Evolutionary conservation across 345 rosid species (phyloP).

Genomic region (Pugionium cornutum): DNA sequence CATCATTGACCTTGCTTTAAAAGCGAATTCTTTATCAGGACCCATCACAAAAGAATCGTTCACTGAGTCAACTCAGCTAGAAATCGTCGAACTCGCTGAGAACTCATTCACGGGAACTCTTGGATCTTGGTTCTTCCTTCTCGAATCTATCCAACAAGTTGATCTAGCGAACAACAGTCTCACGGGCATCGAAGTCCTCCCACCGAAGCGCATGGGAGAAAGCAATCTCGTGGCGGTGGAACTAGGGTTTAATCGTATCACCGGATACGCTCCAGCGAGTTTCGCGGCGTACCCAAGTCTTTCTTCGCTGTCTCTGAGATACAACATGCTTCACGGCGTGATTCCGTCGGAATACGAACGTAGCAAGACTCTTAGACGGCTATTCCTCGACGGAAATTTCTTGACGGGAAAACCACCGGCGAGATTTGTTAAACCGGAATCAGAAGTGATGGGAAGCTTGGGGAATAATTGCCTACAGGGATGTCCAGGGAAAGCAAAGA

Average conservation of each 20-base stretch:
- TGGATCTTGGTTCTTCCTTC: conserved; percentile 69
- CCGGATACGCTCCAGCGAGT: conserved; percentile 53
- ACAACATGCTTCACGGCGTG: conserved; percentile 66
- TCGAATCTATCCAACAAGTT: conserved; percentile 72
- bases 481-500: conserved; percentile 75
- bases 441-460: conserved; percentile 65
- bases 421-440: conserved; percentile 43
- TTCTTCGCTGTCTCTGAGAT: conserved; percentile 68
- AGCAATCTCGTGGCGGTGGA: conserved; percentile 76
- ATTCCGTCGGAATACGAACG: conserved; percentile 66
- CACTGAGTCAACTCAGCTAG: conserved; percentile 59
- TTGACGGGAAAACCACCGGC: conserved; percentile 78
- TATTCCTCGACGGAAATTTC: conserved; percentile 82
- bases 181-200: conserved; percentile 52
- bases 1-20: conserved; percentile 63
- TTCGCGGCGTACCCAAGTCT: conserved; percentile 60
- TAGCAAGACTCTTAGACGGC: conserved; percentile 55
- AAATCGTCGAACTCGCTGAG: conserved; percentile 76
- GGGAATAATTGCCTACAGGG: conserved; percentile 81
- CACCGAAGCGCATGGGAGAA: conserved; percentile 38
- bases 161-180: conserved; percentile 74
- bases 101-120: conserved; percentile 73
- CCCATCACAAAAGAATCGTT: conserved; percentile 50
- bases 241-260: conserved; percentile 70
- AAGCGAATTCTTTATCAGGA: conserved; percentile 70